Base-by-base conservation (phyloP, 2,329 filamentous ascomycete genomes). In the Stagonosporopsis cucurbitacearum region DNA sequence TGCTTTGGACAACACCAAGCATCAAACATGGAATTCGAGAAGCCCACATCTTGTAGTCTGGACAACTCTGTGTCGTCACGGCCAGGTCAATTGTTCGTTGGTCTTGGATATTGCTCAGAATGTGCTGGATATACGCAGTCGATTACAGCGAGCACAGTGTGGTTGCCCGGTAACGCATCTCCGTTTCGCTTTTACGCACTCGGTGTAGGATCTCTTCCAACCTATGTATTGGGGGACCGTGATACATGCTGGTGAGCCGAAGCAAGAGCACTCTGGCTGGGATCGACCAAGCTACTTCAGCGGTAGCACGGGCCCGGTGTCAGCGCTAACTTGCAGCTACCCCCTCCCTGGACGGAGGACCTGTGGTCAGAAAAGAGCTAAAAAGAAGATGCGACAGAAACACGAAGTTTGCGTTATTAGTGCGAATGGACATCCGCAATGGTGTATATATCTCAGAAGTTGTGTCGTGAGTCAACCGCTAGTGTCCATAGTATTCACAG, bases 121-220 rank as follows among this genome's bases (percentile, higher is more conserved):
- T 85, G 75, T 65, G 68, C 85, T 87, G 0, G 66, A 45, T 1
- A 86, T 67, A 1, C 73, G 70, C 25, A 82, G 78, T 52, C 80
- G 79, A 0, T 71, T 66, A 64, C 85, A 87, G 39, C 85, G 78
- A 15, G 79, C 70, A 62, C 85, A 88, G 12, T 77, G 66, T 2
- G 84, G 84, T 13, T 78, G 66, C 17, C 76, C 77, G 33, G 82
- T 78, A 60, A 84, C 81, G 67, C 85, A 87, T 43, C 81, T 81
- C 13, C 84, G 79, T 68, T 86, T 87, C 22, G 84, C 79, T 62
- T 79, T 81, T 43, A 80, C 84, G 72, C 85, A 87, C 23, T 80
- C 79, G 3, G 78, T 74, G 63, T 84, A 87, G 3, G 85, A 83
- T 70, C 85, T 86, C 42, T 83, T 81, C 22, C 72, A 51, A 6